Base-by-base conservation (phyloP, 768 basidiomycete genomes). In the Hericium coralloides region DNA sequence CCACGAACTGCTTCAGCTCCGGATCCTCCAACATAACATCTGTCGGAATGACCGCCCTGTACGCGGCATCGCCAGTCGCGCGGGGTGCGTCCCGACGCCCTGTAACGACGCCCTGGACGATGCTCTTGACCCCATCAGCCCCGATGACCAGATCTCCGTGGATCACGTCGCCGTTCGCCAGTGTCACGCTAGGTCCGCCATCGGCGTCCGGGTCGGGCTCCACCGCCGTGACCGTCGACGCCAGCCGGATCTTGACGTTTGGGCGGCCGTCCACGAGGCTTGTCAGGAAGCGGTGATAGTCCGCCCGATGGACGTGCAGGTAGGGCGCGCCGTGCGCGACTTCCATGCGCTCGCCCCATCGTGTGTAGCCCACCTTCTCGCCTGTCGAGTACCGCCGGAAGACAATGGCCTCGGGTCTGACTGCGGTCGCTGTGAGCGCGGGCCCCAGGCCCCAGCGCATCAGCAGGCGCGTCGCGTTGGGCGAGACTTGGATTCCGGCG, bases 31-130 rank as follows among this genome's bases (percentile, higher is more conserved):
- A 55, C 65, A 85, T 69, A 1, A 70, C 49, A 38, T 64, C 69
- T 0, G 80, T 72, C 2, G 78, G 71, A 38, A 86, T 70, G 26
- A 77, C 70, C 4, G 80, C 79, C 52, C 84, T 76, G 62, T 83
- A 86, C 0, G 82, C 84, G 0, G 81, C 79, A 61, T 87, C 83
- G 0, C 83, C 85, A 0, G 85, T 85, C 4, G 80, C 73, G 9
- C 62, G 60, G 0, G 74, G 74, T 0, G 78, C 72, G 37, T 73
- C 72, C 45, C 76, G 72, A 0, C 68, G 68, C 0, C 74, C 75
- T 0, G 80, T 75, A n/a, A 83, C 74, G 37, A 79, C 73, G 36
- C 77, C 69, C 60, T 77, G 77, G 1, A 81, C 61, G 15, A 68
- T 58, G 61, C 81, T 83, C 67, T 79, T 83, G 52, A 79, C 68